Conservation (phyloP, 2,329 filamentous ascomycete genomes). For the Alternaria atra region DNA sequence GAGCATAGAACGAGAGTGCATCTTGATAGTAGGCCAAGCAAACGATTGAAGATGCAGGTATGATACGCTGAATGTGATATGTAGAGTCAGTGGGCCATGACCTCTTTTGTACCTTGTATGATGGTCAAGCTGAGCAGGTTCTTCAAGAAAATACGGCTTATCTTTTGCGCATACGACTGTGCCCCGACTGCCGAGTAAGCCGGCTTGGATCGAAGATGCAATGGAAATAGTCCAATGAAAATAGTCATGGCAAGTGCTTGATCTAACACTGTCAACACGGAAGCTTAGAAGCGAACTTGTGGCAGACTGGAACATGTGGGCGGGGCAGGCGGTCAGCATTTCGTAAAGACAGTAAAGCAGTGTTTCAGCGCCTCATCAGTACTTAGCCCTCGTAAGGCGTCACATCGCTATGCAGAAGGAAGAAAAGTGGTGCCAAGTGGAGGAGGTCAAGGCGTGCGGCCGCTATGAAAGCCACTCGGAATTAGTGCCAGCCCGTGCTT, state of each 20-base stretch:
- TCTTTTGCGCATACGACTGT: conserved; percentile 13
- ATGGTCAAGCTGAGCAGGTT: conserved; percentile 15
- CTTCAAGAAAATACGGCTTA: conserved; percentile 17
- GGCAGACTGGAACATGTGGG: conserved; percentile 22
- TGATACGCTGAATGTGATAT: conserved; percentile 4
- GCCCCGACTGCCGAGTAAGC: conserved; percentile 11
- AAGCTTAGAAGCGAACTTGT: conserved; percentile 30
- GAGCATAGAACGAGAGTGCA: conserved; percentile 35
- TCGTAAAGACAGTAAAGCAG: conserved; percentile 16
- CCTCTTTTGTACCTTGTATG: conserved; percentile 33
- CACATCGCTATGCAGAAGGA: conserved; percentile 5
- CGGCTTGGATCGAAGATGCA: conserved; percentile 6
- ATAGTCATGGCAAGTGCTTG: conserved; percentile 26
- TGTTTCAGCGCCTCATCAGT: conserved; percentile 23
- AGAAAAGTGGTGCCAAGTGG: conserved; percentile 12
- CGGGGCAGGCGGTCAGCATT: conserved; percentile 26
- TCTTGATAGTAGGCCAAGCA: conserved; percentile 18
- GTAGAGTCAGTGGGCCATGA: conserved; percentile 17
- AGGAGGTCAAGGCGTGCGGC: conserved; percentile 20
- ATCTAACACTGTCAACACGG: conserved; percentile 16
- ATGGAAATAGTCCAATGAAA: conserved; percentile 33
- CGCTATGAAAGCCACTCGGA: conserved; percentile 28
- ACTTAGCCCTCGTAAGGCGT: background rate
- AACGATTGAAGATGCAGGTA: conserved; percentile 11
- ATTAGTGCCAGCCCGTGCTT: conserved; percentile 13